Evolutionary conservation across 2,329 filamentous ascomycete species (phyloP).

Genomic region (Phyllosticta capitalensis): DNA sequence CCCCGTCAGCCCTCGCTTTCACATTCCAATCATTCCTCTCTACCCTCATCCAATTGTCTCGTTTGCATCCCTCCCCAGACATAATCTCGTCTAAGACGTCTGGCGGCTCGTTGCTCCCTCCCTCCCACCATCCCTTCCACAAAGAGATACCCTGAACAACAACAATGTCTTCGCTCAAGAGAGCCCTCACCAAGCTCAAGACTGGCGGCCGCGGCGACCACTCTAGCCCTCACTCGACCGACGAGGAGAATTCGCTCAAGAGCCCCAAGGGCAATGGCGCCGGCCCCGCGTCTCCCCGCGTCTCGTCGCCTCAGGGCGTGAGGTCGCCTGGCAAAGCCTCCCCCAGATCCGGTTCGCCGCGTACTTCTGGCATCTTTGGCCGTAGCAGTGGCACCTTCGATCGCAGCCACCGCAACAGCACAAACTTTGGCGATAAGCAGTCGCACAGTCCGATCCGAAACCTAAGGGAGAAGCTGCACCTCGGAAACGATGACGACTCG

Average conservation of each 20-base stretch:
- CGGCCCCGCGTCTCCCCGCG: conserved; percentile 1
- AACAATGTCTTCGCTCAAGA: conserved; percentile 34
- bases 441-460: conserved; percentile 29
- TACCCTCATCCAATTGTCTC: neutral
- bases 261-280: conserved; percentile 22
- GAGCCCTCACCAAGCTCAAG: conserved; percentile 36
- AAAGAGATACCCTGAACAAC: neutral
- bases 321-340: conserved; percentile 16
- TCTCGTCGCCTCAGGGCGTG: conserved; percentile 15
- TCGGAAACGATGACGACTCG: conserved; percentile 23
- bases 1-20: neutral
- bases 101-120: neutral
- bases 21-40: neutral
- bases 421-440: conserved; percentile 10
- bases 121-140: neutral
- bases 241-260: conserved; percentile 25
- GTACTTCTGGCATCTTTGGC: conserved; percentile 26
- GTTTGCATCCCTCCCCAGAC: neutral
- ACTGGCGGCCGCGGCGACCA: conserved; percentile 18
- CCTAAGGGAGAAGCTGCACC: conserved; percentile 32
- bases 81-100: conserved; percentile 12
- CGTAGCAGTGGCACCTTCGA: conserved; percentile 25
- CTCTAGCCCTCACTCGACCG: conserved; percentile 22
- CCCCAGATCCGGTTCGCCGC: conserved; percentile 12
- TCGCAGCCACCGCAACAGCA: conserved; percentile 13